Conservation (phyloP, 2,329 filamentous ascomycete genomes). For the Xylariales sp. region DNA sequence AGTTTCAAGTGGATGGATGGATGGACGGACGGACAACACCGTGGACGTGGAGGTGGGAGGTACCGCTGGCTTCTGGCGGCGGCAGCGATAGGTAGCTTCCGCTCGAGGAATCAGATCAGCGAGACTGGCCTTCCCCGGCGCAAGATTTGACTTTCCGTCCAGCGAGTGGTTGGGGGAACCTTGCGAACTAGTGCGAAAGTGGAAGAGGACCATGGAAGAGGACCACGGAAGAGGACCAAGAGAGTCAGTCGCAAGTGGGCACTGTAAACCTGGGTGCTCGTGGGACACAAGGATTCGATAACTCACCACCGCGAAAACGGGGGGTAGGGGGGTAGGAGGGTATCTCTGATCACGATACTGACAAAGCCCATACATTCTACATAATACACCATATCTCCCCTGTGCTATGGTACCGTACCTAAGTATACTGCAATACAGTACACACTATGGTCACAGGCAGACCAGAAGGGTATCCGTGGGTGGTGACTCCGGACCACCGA, state of each 20-base stretch:
- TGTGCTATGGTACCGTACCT: neutral
- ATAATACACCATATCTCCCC: neutral
- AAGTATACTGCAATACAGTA: neutral
- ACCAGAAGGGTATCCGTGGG: too few species aligned
- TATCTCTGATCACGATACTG: neutral
- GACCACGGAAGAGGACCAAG: neutral
- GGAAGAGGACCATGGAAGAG: neutral
- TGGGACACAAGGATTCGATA: neutral
- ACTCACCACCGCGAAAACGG: neutral
- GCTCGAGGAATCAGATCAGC: neutral
- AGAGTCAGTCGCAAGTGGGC: neutral
- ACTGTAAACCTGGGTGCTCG: constrained; percentile 3
- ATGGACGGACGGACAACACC: neutral
- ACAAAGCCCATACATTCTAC: neutral
- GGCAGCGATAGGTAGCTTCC: neutral
- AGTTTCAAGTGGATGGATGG: constrained; percentile 1
- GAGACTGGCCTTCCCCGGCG: neutral
- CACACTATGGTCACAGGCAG: too few species aligned
- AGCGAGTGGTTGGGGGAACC: constrained; percentile 1
- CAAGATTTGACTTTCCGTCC: neutral
- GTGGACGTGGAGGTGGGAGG: neutral
- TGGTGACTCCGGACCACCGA: constrained; percentile 4
- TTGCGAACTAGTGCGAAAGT: constrained; percentile 5
- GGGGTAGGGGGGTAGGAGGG: neutral
- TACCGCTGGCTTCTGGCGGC: neutral